Evolutionary conservation across 768 basidiomycete genomes (phyloP), one percentile per base, ranked within the genome.

Genomic region (Podaxis pistillaris): DNA sequence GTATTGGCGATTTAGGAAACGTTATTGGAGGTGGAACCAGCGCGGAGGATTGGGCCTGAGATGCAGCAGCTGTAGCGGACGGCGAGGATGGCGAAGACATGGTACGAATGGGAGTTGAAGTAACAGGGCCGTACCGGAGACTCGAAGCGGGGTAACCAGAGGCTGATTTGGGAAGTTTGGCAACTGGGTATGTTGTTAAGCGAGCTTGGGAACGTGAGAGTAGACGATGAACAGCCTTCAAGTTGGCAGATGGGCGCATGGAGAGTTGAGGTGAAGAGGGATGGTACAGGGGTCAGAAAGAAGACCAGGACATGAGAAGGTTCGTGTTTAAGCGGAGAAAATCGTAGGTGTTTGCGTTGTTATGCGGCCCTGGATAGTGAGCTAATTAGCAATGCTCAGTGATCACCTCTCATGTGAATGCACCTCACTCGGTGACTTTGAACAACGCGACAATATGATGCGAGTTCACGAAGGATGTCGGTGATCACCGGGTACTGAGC

Each of bases 1-100:
- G 86, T 26, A 88, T 69, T 19, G 84, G 79, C 0, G 89, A 88
- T 49, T 83, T 66, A 2, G 80, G 70, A 71, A 88, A 88, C 8
- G 69, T 72, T 49, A 71, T 68, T 60, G 67, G 63, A 8, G 64
- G 64, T 37, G 58, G 47, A 4, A 57, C 56, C 13, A 63, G 64
- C 19, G 57, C 44, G 38, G 66, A 38, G 37, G 47, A 46, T 11
- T 64, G 52, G 54, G 61, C 58, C 33, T 52, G 56, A 30, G 65
- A 62, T 57, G 65, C 53, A 12, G 66, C 37, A 4, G 63, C 64
- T 19, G 72, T 24, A 11, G 44, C 68, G 17, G 75, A 71, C 13
- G 81, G 2, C 37, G 40, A 30, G 51, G 58, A 38, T 13, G 57
- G 22, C 36, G 57, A 49, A 36, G 51, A 60, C 59, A 60, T 52